Percentiles rank a stretch among this genome's conserved stretches.
phyloP scores from a whole-genome alignment of 352 stramenopile species.

The Paralagenidium karlingii region DNA sequence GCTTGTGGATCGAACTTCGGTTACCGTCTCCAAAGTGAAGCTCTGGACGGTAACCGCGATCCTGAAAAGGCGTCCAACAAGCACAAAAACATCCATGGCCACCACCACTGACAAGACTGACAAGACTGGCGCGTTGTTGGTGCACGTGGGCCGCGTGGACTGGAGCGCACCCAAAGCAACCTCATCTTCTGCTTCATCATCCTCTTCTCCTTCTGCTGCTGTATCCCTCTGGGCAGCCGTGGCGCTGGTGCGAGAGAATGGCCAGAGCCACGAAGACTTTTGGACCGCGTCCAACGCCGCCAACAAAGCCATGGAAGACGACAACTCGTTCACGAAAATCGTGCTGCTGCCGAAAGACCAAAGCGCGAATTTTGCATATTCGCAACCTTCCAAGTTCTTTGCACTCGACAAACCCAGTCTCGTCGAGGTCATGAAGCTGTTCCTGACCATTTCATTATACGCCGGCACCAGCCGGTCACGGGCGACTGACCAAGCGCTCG shows the following conservation, averaged over 20 bases:
- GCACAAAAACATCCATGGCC: too few species aligned
- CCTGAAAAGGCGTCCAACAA: too few species aligned
- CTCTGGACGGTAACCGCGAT: background rate
- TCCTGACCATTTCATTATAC: slow-evolving; percentile 27
- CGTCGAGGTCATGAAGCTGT: slow-evolving; percentile 20
- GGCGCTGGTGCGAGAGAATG: slow-evolving; percentile 14
- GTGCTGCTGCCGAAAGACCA: slow-evolving; percentile 10
- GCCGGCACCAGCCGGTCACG: slow-evolving; percentile 12
- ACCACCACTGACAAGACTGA: too few species aligned
- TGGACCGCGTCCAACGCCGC: slow-evolving; percentile 42
- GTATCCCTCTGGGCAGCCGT: slow-evolving; percentile 35
- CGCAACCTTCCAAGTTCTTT: slow-evolving; percentile 32
- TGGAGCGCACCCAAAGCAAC: too few species aligned
- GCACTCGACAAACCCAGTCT: slow-evolving; percentile 16
- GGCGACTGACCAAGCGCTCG: slow-evolving; percentile 19
- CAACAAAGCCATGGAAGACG: too few species aligned
- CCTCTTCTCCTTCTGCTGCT: too few species aligned
- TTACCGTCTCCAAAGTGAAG: background rate
- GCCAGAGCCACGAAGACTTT: slow-evolving; percentile 17
- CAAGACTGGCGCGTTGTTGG: too few species aligned
- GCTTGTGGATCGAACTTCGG: background rate
- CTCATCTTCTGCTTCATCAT: too few species aligned
- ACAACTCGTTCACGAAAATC: slow-evolving; percentile 29
- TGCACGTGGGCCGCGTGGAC: too few species aligned
- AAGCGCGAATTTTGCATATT: too few species aligned